Evolutionary conservation across 768 basidiomycete species (phyloP), one percentile per base, ranked within the genome.

Genomic region (Mycena leptocephala): DNA sequence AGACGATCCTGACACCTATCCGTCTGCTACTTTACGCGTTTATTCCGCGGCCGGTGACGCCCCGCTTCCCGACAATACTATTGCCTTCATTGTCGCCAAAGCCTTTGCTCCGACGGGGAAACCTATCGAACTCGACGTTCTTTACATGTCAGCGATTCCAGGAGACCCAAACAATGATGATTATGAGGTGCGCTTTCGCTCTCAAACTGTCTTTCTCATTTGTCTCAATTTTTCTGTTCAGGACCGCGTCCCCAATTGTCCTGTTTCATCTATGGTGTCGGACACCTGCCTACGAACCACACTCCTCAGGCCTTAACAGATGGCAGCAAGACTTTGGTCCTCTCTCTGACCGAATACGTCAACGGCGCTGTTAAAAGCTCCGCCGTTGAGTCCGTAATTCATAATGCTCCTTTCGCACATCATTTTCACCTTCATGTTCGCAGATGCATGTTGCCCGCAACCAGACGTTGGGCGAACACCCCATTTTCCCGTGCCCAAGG

Each of bases 381-480:
- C 13, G 13, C 35, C 6, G 13, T 37, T 37, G 7, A 37, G 35
- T 37, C 7, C 35, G 35, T 46, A n/a, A n/a, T n/a, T n/a, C n/a
- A n/a, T n/a, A n/a, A n/a, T n/a, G n/a, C n/a, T n/a, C n/a, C n/a
- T n/a, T n/a, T n/a, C n/a, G n/a, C n/a, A n/a, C n/a, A n/a, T 46
- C 18, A 46, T 18, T 46, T 6, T 8, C 18, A 18, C 43, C 7
- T 5, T 5, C 43, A 16, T 5, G 26, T 24, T 33, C 4, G 2
- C 58, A 71, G 70, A 16, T 71, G 70, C 30, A 6, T 62, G 5
- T 71, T 26, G 33, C 59, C 59, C 11, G 32, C 14, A 7, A 62
- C 24, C 2, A 18, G n/a, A 10, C 70, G 70, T 35, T 71, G 58
- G 70, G 26, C 16, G 28, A 71, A 71, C 43, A 35, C 32, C 56